These are phyloP conservation scores for Aspergillus novofumigatus DNA, from an alignment of 2,329 filamentous ascomycete species.

Conservation along the genomic window DNA sequence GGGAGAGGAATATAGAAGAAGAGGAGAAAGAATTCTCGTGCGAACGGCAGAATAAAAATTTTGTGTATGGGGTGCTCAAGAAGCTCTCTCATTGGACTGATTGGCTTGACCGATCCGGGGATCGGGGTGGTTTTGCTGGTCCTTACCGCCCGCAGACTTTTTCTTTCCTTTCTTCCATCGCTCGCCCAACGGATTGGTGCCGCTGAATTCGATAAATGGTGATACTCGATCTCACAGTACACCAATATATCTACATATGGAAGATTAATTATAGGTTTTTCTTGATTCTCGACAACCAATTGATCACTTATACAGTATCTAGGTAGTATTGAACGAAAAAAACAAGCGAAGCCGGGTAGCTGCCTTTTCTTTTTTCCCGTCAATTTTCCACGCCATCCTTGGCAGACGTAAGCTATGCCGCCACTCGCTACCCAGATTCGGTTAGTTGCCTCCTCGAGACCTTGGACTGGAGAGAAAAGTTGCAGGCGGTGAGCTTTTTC, in stretches of 20 bases:
- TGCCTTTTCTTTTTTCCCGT: not conserved
- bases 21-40: slow-evolving; percentile 14
- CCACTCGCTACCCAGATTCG: not conserved
- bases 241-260: not conserved
- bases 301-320: not conserved
- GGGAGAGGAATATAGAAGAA: slow-evolving; percentile 20
- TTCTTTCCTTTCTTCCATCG: slow-evolving; percentile 6
- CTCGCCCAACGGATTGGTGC: not conserved
- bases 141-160: slow-evolving; percentile 15
- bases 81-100: slow-evolving; percentile 21
- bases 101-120: slow-evolving; percentile 17
- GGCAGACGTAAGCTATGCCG: not conserved
- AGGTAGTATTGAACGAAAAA: not conserved
- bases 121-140: slow-evolving; percentile 15
- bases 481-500: not conserved
- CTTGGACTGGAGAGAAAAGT: not conserved
- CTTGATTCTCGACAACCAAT: not conserved
- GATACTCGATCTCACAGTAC: not conserved
- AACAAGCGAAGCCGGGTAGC: not conserved
- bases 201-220: not conserved
- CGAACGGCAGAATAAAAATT: slow-evolving; percentile 23
- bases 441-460: not conserved
- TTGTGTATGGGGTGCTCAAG: slow-evolving; percentile 18
- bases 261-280: not conserved
- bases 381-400: not conserved